Conservation (phyloP, 257 asterid genomes). For the Capsicum chinense region DNA sequence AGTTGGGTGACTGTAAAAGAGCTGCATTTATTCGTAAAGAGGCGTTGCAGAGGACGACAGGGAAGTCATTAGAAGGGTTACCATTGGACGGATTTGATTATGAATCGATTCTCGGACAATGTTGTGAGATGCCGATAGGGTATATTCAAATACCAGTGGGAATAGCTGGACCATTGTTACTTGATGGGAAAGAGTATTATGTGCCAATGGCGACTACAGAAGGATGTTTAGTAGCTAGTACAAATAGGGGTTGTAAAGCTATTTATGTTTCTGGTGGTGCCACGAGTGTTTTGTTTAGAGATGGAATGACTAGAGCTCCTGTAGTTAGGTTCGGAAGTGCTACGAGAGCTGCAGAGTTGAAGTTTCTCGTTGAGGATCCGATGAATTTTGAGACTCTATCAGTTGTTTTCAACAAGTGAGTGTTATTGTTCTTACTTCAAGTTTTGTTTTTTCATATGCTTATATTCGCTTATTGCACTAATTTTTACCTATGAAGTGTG, state of each 20-base stretch:
- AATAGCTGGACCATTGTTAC: conserved; percentile 62
- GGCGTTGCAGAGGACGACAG: conserved; percentile 53
- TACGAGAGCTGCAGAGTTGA: conserved; percentile 56
- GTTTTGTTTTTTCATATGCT: background rate
- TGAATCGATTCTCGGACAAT: conserved; percentile 62
- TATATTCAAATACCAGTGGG: conserved; percentile 67
- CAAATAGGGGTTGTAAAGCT: conserved; percentile 69
- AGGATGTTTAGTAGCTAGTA: conserved; percentile 65
- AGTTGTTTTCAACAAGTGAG: conserved; percentile 55
- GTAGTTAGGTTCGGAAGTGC: conserved; percentile 57
- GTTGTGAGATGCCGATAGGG: conserved; percentile 75
- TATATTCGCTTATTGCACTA: background rate
- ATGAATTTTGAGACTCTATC: conserved; percentile 51
- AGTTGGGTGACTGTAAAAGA: conserved; percentile 51
- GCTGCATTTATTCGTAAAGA: conserved; percentile 53
- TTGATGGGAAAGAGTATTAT: conserved; percentile 55
- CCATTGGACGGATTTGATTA: conserved; percentile 63
- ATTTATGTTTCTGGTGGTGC: conserved; percentile 57
- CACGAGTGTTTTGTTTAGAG: conserved; percentile 46
- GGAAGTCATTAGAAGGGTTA: conserved; percentile 55
- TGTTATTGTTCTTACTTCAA: background rate
- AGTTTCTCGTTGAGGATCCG: conserved; percentile 56
- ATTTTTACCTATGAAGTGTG: background rate
- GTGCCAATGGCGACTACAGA: conserved; percentile 73
- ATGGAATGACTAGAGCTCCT: conserved; percentile 66